Base-by-base conservation (phyloP, 768 basidiomycete species). In the Exsudoporus frostii region DNA sequence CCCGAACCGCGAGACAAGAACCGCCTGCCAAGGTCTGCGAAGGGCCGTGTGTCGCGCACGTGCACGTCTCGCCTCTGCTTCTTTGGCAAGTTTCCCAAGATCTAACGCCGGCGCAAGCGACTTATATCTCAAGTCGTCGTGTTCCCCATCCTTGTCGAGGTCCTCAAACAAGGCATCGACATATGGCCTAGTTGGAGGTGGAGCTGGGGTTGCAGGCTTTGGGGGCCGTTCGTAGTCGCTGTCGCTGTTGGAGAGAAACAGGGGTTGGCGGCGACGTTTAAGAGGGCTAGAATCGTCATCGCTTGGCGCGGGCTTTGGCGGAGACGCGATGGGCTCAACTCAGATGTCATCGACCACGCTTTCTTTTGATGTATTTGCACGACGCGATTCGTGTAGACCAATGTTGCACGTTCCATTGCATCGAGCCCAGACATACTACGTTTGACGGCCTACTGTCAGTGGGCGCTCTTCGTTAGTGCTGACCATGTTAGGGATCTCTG, bases 201-300 rank as follows among this genome's bases (percentile, higher is more conserved):
- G 53, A 13, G 50, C 56, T 29, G 64, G 56, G 45, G 56, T 61
- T 48, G 50, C 59, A 20, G 66, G 67, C 51, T 59, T 65, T 14
- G 57, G 59, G 41, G 67, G 66, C 1, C 61, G 68, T 34, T 64
- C 58, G 24, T 83, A 76, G 44, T 82, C 79, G 51, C 60, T 55
- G 45, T 63, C 69, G 40, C 61, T 65, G 40, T 84, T 84, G 3
- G 78, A 76, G 29, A 86, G 72, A 63, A 89, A 90, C 17, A 90
- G 75, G 1, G 80, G 49, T 19, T 72, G 62, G 27, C 74, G 57
- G 0, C 73, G 71, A 22, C 70, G 73, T 53, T 71, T 73, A 5
- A 63, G 30, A 8, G 54, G 61, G 33, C 48, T 63, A 25, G 46
- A 20, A 7, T 38, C 29, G 25, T 44, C 51, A 0, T 66, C 65